These are phyloP conservation scores for Claviceps citrina DNA, from an alignment of 2,329 filamentous ascomycete species.

Conservation along the genomic window DNA sequence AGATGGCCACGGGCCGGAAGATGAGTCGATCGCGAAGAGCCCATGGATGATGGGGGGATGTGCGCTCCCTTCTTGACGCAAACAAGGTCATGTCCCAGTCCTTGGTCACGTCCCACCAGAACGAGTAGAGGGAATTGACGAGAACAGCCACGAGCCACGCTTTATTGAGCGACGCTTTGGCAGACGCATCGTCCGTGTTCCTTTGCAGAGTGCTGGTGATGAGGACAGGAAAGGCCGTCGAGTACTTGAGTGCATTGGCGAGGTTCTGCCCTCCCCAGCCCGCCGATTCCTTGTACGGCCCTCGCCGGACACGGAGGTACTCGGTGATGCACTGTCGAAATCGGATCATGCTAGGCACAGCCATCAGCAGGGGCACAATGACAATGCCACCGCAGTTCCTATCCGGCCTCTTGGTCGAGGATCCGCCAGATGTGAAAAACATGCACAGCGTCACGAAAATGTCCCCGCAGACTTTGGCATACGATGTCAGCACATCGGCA, in stretches of 20 bases:
- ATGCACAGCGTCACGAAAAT: conserved; percentile 82
- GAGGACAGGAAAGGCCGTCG: conserved; percentile 86
- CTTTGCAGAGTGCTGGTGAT: conserved; percentile 62
- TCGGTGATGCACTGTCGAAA: conserved; percentile 86
- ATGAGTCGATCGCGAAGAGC: conserved; percentile 62
- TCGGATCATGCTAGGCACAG: conserved; percentile 69
- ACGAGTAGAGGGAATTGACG: conserved; percentile 83
- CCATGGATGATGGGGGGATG: conserved; percentile 51
- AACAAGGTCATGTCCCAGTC: conserved; percentile 94
- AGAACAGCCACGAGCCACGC: conserved; percentile 59
- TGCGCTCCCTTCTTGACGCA: conserved; percentile 39
- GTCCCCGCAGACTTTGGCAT: conserved; percentile 82
- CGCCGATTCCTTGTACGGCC: conserved; percentile 36
- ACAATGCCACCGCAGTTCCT: conserved; percentile 65
- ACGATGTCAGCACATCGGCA: conserved; percentile 87
- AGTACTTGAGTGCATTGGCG: conserved; percentile 88
- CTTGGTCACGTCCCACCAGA: conserved; percentile 94
- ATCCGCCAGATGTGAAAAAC: conserved; percentile 59
- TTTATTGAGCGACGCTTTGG: conserved; percentile 31
- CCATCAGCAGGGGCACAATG: conserved; percentile 71
- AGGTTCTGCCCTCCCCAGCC: conserved; percentile 77
- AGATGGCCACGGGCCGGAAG: conserved; percentile 57
- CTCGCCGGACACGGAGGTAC: conserved; percentile 53
- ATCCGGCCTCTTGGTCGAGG: conserved; percentile 67
- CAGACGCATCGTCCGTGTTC: conserved; percentile 30